Percentiles rank a stretch among this genome's conserved stretches.
Conservation (phyloP, 495 filamentous ascomycete species). For the Talaromyces thailandensis region DNA sequence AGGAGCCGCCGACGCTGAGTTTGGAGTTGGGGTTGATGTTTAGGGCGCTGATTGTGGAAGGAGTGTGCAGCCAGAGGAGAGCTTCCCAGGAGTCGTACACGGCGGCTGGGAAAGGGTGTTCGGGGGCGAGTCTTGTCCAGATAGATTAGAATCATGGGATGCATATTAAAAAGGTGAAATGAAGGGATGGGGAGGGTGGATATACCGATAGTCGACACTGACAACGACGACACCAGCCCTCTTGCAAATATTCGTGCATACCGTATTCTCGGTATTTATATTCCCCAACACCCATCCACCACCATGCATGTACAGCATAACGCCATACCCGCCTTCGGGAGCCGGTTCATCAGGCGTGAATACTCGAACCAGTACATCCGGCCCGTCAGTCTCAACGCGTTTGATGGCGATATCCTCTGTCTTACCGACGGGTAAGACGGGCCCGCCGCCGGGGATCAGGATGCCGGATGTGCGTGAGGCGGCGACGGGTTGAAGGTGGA, state of each 20-base stretch:
- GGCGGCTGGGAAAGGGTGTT: constrained; percentile 46
- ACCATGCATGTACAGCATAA: constrained; percentile 49
- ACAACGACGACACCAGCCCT: constrained; percentile 43
- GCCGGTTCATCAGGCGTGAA: constrained; percentile 38
- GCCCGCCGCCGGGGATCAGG: constrained; percentile 45
- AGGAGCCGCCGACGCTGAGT: constrained; percentile 46
- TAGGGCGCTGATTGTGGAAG: constrained; percentile 26
- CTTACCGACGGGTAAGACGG: constrained; percentile 38
- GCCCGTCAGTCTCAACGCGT: constrained; percentile 37
- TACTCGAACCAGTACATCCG: constrained; percentile 32
- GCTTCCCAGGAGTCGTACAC: constrained; percentile 50
- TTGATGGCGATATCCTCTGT: constrained; percentile 37
- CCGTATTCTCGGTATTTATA: constrained; percentile 49
- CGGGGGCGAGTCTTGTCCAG: constrained; percentile 38
- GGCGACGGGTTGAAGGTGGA: constrained; percentile 43
- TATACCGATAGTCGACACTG: constrained; percentile 47
- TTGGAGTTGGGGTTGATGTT: constrained; percentile 31
- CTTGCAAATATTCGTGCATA: constrained; percentile 46
- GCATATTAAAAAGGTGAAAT: background rate
- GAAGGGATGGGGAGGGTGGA: background rate
- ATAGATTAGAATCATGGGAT: background rate
- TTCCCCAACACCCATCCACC: constrained; percentile 52
- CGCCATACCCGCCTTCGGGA: constrained; percentile 43
- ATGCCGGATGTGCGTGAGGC: constrained; percentile 43
- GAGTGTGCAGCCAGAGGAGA: constrained; percentile 42